Conservation (phyloP, 2,329 filamentous ascomycete species). For the Lachnellula subtilissima region DNA sequence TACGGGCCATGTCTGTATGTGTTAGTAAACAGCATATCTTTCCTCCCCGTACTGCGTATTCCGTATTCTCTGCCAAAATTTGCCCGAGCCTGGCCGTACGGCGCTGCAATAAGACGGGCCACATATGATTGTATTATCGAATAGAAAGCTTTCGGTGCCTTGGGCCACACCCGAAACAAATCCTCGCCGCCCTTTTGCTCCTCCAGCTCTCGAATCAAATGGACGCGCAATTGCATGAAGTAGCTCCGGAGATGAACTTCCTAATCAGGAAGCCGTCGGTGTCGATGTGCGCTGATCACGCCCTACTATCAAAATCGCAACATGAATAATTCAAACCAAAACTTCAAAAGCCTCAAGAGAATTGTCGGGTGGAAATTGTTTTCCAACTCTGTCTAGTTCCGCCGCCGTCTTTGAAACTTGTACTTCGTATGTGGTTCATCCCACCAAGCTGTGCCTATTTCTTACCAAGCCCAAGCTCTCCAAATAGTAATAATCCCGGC, state of each 20-base stretch:
- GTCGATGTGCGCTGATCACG: conserved; percentile 5
- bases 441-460: background rate
- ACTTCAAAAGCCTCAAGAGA: background rate
- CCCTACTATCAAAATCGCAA: background rate
- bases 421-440: background rate
- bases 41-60: background rate
- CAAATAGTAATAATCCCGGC: too few relatives aligned
- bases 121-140: conserved; percentile 10
- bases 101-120: conserved; percentile 11
- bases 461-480: background rate
- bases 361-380: too few relatives aligned
- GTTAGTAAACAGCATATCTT: background rate
- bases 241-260: conserved; percentile 22
- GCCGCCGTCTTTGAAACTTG: background rate
- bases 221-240: conserved; percentile 21
- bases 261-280: conserved; percentile 16
- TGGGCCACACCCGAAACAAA: conserved; percentile 13
- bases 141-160: conserved; percentile 6
- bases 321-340: background rate
- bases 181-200: conserved; percentile 6
- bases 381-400: too few relatives aligned
- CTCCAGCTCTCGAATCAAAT: conserved; percentile 8
- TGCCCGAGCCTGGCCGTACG: background rate
- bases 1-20: background rate
- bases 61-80: background rate